Evolutionary conservation across 192 early-diverging fungal species (phyloP), one percentile per base, ranked within the genome.

Genomic region (Mortierella claussenii): DNA sequence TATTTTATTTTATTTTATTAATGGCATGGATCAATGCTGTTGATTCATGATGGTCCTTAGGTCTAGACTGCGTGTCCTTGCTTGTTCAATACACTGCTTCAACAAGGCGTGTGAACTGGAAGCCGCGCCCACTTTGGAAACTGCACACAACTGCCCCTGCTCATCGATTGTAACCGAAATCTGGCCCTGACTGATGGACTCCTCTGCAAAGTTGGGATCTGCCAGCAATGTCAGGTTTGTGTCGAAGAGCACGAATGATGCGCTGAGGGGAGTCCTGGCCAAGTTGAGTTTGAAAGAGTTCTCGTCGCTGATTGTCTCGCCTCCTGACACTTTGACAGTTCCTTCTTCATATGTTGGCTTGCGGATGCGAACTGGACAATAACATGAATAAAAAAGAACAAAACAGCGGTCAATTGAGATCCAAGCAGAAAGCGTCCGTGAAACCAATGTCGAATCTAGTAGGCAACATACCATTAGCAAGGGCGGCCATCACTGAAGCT

Each of bases 201-300:
- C 89, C 79, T 93, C 93, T 31, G 88, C 85, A 50, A 86, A 83
- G 37, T 88, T 90, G 5, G 92, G 92, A 81, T 95, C 93, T 10
- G 87, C 84, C 51, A 94, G 48, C 32, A 73, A 44, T 4, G 61
- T 67, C 40, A 82, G 69, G 18, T 71, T 80, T 58, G 81, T 81
- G 63, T 89, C 83, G 56, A 92, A 91, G 0, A 93, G 64, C 9
- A 85, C 87, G 79, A 90, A 93, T 5, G 92, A 90, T 3, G 86
- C 50, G 24, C 88, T 76, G 23, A 90, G 45, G 2, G 86, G 86
- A 26, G 78, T 58, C 54, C 86, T 68, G 32, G 65, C 58, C 27
- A 94, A 34, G 4, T 55, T 67, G 45, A 95, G 61, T 11, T 81
- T 76, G 30, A 84, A 80, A 9, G 74, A 76, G 40, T 76, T 76